These are phyloP conservation scores for Skeletonema costatum DNA, from an alignment of 108 stramenopile species.

Conservation along the genomic window DNA sequence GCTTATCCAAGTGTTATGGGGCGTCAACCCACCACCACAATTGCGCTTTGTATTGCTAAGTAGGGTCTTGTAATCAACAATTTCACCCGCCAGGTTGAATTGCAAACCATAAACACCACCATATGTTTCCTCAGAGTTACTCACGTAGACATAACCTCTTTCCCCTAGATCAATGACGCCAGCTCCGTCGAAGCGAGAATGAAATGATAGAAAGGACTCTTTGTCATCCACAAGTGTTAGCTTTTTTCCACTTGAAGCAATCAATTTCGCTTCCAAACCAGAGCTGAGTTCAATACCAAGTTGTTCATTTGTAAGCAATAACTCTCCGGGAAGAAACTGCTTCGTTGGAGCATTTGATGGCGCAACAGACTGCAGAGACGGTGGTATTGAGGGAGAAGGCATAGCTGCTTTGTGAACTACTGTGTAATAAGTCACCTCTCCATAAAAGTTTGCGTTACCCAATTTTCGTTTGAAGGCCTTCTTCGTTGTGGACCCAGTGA, in stretches of 20 bases:
- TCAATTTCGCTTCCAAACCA: conserved; percentile 25
- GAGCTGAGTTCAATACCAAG: not conserved
- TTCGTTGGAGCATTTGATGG: conserved; percentile 1
- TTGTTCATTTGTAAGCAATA: not conserved
- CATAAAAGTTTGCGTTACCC: not conserved
- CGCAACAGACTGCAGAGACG: not conserved
- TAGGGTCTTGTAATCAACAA: conserved; percentile 40
- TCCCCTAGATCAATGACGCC: not conserved
- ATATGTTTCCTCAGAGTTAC: conserved; percentile 31
- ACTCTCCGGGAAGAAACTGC: not conserved
- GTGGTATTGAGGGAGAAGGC: no score
- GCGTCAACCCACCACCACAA: conserved; percentile 63
- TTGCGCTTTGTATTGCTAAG: conserved; percentile 44
- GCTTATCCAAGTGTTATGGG: conserved; percentile 55
- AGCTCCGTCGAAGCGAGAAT: conserved; percentile 32
- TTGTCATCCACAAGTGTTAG: conserved; percentile 13
- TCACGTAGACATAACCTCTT: conserved; percentile 42
- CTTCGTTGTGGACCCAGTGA: not conserved
- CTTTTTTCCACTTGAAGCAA: conserved; percentile 13
- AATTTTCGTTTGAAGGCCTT: not conserved
- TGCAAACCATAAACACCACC: conserved; percentile 34
- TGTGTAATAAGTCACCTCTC: not conserved
- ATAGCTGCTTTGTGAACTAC: no score
- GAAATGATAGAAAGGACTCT: conserved; percentile 17
- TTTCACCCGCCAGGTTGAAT: conserved; percentile 40